These are phyloP conservation scores for Penicillium psychrosexuale DNA, from an alignment of 2,329 filamentous ascomycete genomes.

Conservation along the genomic window DNA sequence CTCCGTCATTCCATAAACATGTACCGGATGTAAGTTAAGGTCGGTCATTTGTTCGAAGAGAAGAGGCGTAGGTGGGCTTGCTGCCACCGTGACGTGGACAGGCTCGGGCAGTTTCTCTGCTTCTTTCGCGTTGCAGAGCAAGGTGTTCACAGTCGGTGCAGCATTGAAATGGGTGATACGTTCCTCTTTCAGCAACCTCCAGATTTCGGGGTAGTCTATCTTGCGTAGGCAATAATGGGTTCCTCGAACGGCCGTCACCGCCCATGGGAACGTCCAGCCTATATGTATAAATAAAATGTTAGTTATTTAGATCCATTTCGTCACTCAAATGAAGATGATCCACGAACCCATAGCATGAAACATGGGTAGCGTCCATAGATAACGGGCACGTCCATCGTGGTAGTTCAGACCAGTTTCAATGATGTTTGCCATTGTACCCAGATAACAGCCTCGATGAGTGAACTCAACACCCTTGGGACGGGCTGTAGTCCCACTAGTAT, in stretches of 20 bases:
- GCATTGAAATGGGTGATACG: conserved; percentile 92
- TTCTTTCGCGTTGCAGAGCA: conserved; percentile 76
- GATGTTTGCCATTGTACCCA: conserved; percentile 80
- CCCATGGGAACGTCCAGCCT: conserved; percentile 86
- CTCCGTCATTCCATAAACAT: conserved; percentile 84
- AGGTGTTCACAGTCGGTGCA: conserved; percentile 91
- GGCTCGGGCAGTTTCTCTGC: conserved; percentile 66
- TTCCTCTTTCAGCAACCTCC: conserved; percentile 81
- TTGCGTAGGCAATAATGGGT: conserved; percentile 93
- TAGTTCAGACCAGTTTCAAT: conserved; percentile 83
- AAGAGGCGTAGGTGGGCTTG: conserved; percentile 82
- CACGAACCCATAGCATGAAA: conserved; percentile 60
- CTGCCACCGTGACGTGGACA: conserved; percentile 87
- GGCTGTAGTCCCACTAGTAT: conserved; percentile 91
- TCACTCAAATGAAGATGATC: not conserved
- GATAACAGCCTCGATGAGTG: conserved; percentile 82
- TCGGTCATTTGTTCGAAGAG: conserved; percentile 89
- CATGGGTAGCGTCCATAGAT: conserved; percentile 92
- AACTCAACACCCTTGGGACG: conserved; percentile 89
- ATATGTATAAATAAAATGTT: not conserved
- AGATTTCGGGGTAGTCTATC: conserved; percentile 91
- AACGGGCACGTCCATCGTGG: conserved; percentile 66
- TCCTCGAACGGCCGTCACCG: conserved; percentile 87
- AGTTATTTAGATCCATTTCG: not conserved
- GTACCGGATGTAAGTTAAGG: conserved; percentile 83